These are phyloP conservation scores for Solanum stenotomum DNA, from an alignment of 257 asterid genomes.

Conservation along the genomic window DNA sequence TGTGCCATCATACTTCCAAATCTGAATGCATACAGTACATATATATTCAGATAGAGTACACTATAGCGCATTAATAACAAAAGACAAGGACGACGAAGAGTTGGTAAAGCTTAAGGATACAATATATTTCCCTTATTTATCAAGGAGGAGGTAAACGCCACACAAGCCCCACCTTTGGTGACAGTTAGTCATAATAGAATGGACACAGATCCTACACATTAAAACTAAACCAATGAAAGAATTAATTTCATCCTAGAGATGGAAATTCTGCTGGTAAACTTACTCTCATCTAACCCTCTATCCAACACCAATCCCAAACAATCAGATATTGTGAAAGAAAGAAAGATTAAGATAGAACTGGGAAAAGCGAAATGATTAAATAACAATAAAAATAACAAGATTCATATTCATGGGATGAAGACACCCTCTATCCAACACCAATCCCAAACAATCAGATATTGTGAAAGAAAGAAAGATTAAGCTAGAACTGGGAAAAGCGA, in stretches of 20 bases:
- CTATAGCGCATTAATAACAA: neutral
- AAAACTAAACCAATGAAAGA: neutral
- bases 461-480: neutral
- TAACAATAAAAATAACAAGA: neutral
- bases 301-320: neutral
- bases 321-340: neutral
- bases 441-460: neutral
- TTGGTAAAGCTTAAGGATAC: neutral
- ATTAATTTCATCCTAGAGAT: neutral
- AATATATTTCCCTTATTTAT: neutral
- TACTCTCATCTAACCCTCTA: neutral
- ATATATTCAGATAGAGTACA: neutral
- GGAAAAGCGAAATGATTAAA: neutral
- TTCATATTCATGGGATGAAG: neutral
- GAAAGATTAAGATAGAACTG: neutral
- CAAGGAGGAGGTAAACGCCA: neutral
- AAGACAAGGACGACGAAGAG: neutral
- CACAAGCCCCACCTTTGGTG: neutral
- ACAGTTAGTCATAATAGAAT: neutral
- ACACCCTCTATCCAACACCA: neutral
- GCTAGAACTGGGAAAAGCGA: neutral
- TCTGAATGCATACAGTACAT: slow-evolving; percentile 22
- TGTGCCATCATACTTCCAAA: slow-evolving; percentile 59
- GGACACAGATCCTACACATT: neutral
- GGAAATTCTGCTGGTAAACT: neutral